Base-by-base conservation (phyloP, 768 basidiomycete genomes). In the Ramaria rubella region DNA sequence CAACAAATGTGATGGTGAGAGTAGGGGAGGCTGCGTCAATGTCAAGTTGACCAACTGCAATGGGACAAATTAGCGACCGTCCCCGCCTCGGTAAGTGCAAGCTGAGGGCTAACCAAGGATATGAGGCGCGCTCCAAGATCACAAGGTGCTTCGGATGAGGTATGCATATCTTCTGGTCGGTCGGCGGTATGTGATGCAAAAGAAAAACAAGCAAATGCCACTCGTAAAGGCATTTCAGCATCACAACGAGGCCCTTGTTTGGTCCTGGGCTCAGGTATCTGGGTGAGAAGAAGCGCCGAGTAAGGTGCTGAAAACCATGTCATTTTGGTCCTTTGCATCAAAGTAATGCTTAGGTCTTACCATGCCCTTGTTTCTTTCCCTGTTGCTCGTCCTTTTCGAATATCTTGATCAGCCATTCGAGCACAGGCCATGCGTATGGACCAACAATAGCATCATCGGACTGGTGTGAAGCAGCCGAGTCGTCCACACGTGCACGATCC, bases 351-450 rank as follows among this genome's bases (percentile, higher is more conserved):
- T 7, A 56, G 34, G 53, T 60, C 73, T 65, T 53, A 79, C 80
- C 69, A 55, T 68, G 64, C 50, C 72, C 73, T 57, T 68, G 67
- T 15, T 61, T 60, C 56, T 70, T 69, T 21, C 64, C 63, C 49
- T 69, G 58, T 9, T 62, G 59, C 61, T 88, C 82, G 58, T 90
- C 87, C 60, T 77, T 78, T 64, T 91, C 86, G 60, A 88, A 87
- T 19, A 90, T 61, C 21, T 70, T 65, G 11, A 91, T 53, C 0
- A 90, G 61, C 84, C 85, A 90, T 21, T 81, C 79, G n/a, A 91
- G 74, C 40, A 84, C 65, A 29, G 79, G 76, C 88, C 89, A 91
- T 4, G 86, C 81, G 59, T 83, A 72, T 46, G 79, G 75, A 23
- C 79, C 81, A 23, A 90, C 77, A 11, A 76, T 64, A 45, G 62